A percentile compares a stretch with the other conserved stretches of the same genome.
phyloP scores from a whole-genome alignment of 768 basidiomycete genomes.

The Trametes gibbosa region DNA sequence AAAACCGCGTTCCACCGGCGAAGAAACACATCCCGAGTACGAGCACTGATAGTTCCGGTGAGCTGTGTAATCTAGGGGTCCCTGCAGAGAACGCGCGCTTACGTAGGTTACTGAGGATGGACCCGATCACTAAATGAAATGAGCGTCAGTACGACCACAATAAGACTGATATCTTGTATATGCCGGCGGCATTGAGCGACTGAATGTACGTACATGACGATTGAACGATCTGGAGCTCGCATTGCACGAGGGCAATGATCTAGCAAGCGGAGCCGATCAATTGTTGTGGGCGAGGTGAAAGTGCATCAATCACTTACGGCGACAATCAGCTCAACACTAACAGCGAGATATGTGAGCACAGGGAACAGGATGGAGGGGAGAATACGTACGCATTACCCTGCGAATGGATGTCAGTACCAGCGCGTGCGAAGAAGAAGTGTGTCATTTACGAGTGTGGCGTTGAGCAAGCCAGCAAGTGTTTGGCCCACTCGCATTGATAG shows the following conservation, averaged over 20 bases:
- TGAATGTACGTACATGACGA: slow-evolving; percentile 36
- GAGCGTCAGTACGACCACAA: not conserved
- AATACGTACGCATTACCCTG: slow-evolving; percentile 31
- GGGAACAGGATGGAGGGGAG: not conserved
- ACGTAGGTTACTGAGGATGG: slow-evolving; percentile 46
- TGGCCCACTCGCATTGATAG: slow-evolving; percentile 79
- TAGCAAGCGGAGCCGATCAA: slow-evolving; percentile 23
- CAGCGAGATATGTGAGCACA: not conserved
- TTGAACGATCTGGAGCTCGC: slow-evolving; percentile 45
- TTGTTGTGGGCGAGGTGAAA: not conserved
- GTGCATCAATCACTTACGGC: slow-evolving; percentile 29
- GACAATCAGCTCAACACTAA: slow-evolving; percentile 43
- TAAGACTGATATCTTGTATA: not conserved
- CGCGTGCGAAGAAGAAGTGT: not conserved
- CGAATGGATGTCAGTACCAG: not conserved
- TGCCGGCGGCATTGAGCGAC: not conserved
- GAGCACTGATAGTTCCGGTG: slow-evolving; percentile 29
- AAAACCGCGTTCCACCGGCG: slow-evolving; percentile 74
- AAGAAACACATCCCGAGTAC: slow-evolving; percentile 92
- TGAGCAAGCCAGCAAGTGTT: slow-evolving; percentile 79
- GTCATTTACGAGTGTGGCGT: slow-evolving; percentile 71
- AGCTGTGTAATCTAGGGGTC: not conserved
- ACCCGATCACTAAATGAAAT: slow-evolving; percentile 39
- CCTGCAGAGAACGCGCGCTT: slow-evolving; percentile 17
- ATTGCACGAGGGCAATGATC: slow-evolving; percentile 46